A percentile compares a stretch with the other conserved stretches of the same genome.
Evolutionary conservation across 345 rosid genomes (phyloP).

Genomic region (Eucalyptus fibrosa): DNA sequence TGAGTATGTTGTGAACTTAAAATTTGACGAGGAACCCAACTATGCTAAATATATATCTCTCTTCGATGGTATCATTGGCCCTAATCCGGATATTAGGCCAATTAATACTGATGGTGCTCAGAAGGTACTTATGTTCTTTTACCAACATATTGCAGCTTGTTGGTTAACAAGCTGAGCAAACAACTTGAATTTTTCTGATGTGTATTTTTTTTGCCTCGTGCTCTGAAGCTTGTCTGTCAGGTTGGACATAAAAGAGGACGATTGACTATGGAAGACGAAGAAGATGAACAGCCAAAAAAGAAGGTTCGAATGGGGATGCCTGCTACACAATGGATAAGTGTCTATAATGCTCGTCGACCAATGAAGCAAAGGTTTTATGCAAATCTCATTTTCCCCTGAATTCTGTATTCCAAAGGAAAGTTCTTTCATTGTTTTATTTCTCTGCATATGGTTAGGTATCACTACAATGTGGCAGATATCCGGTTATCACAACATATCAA

Average conservation of each 20-base stretch:
- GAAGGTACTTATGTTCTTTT: constrained; percentile 40
- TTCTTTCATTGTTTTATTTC: background rate
- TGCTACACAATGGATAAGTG: constrained; percentile 95
- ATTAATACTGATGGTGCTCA: constrained; percentile 96
- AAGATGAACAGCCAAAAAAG: constrained; percentile 88
- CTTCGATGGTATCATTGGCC: constrained; percentile 85
- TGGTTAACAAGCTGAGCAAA: background rate
- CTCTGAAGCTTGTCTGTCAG: constrained; percentile 71
- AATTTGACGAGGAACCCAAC: constrained; percentile 94
- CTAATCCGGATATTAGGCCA: constrained; percentile 92
- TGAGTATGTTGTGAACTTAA: constrained; percentile 85
- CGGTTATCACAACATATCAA: constrained; percentile 78
- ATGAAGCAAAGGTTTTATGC: constrained; percentile 80
- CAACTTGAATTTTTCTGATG: background rate
- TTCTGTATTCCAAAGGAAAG: background rate
- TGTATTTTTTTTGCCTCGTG: background rate
- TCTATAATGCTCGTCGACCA: constrained; percentile 91
- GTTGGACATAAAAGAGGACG: constrained; percentile 98
- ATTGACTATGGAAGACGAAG: constrained; percentile 77
- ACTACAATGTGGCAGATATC: constrained; percentile 78
- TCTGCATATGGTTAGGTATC: constrained; percentile 46
- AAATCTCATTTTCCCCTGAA: background rate
- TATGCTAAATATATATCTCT: constrained; percentile 90
- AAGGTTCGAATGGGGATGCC: constrained; percentile 98
- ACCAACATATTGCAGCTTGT: background rate